phyloP scores from a whole-genome alignment of 805 yeast genomes.

The Zygoascus flipseniorum region DNA sequence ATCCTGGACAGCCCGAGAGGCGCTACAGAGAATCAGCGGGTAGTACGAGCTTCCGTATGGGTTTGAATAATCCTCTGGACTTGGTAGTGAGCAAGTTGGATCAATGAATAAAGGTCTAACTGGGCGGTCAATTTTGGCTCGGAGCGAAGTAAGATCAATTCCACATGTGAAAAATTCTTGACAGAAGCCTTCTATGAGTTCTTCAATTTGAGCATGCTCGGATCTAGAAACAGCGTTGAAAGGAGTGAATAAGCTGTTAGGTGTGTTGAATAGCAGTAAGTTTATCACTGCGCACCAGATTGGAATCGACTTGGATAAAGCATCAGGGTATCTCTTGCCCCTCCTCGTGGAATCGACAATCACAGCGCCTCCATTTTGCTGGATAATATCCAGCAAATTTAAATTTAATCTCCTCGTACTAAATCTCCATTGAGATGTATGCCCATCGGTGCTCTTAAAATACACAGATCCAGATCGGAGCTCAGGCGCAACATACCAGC shows the following conservation, averaged over 20 bases:
- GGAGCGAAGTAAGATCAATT: constrained; percentile 32
- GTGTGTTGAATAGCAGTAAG: constrained; percentile 37
- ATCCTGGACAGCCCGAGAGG: constrained; percentile 54
- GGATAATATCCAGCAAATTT: constrained; percentile 50
- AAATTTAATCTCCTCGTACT: constrained; percentile 65
- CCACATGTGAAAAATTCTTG: constrained; percentile 35
- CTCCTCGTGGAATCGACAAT: constrained; percentile 80
- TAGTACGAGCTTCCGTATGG: constrained; percentile 25
- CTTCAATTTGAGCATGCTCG: constrained; percentile 46
- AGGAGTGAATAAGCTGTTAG: constrained; percentile 38
- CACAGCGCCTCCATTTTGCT: constrained; percentile 38
- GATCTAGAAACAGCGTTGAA: constrained; percentile 45
- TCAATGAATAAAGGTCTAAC: constrained; percentile 63
- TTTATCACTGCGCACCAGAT: constrained; percentile 85
- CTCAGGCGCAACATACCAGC: constrained; percentile 64
- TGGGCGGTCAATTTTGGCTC: constrained; percentile 36
- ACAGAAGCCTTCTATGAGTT: constrained; percentile 42
- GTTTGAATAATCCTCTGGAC: background rate
- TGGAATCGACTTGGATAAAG: constrained; percentile 78
- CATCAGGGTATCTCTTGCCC: constrained; percentile 81
- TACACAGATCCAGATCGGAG: constrained; percentile 43
- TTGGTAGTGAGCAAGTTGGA: constrained; percentile 37
- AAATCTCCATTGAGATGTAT: constrained; percentile 71
- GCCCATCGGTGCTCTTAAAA: constrained; percentile 91
- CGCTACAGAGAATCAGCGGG: constrained; percentile 49